Evolutionary conservation across 2,329 filamentous ascomycete genomes (phyloP), one percentile per base, ranked within the genome.

Genomic region (Sporothrix inflata): DNA sequence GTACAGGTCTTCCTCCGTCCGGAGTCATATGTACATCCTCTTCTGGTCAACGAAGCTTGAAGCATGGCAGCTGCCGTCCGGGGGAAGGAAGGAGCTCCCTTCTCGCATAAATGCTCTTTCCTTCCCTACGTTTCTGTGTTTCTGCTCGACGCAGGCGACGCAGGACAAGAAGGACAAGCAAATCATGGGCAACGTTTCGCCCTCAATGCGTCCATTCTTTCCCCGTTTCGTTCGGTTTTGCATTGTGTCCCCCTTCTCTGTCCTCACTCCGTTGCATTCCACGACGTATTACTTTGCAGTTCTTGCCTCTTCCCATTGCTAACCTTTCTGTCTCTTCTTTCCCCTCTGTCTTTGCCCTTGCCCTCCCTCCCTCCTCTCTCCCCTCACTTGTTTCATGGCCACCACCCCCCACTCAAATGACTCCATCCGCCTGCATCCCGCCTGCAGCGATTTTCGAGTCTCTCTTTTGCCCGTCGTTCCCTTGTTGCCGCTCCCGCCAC

Each of bases 301-400:
- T 47, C 42, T 47, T 47, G 42, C 42, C 42, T 47, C 14, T 47
- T 16, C 6, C 14, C 42, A 4, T 45, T 14, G 12, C 2, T 2
- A 45, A 14, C 16, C 11, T 11, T 47, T 16, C 16, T 47, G 45
- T 47, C 45, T 19, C 40, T 16, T 47, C 45, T n/a, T 42, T 30
- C 11, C 61, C 12, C 24, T 34, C 30, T 42, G n/a, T n/a, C n/a
- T n/a, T n/a, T n/a, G 30, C 34, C 47, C 27, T 30, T 69, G 9
- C 30, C 21, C 24, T n/a, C 24, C 8, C 47, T 53, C 45, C 14
- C 14, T 24, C 11, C 40, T 9, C 24, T 45, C 21, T 63, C 68
- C 53, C 55, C 68, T 70, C 68, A 49, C 42, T 61, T 70, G 69
- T 71, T 71, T 71, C 69, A 71, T 65, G 57, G 69, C 51, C 53